Percentiles rank a stretch among this genome's conserved stretches.
Evolutionary conservation across 2,329 filamentous ascomycete genomes (phyloP).

Genomic region (Dactylellina sp.): DNA sequence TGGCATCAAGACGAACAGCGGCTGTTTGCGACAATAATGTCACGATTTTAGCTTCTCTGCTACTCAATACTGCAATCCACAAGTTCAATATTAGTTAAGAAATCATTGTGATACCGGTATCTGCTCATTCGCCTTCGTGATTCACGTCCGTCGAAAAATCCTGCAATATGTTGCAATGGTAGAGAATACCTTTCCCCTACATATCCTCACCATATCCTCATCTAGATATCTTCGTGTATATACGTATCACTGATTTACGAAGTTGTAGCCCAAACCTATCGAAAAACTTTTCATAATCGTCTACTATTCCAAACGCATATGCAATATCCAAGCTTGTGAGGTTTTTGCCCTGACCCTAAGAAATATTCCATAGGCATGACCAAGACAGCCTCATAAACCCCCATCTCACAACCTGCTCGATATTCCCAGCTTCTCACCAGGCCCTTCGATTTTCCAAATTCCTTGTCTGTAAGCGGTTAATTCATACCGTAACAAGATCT

Average conservation of each 20-base stretch:
- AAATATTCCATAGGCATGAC: neutral
- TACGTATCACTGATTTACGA: neutral
- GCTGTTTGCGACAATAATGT: neutral
- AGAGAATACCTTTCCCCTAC: neutral
- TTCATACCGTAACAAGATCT: neutral
- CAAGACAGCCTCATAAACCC: no score
- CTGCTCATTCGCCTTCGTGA: neutral
- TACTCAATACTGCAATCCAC: no score
- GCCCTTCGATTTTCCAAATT: neutral
- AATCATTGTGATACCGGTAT: no score
- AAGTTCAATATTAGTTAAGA: no score
- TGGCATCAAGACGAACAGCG: constrained; percentile 2
- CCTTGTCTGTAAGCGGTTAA: neutral
- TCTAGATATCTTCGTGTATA: neutral
- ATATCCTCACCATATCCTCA: neutral
- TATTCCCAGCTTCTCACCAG: neutral
- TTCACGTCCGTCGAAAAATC: constrained; percentile 1
- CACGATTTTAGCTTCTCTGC: no score
- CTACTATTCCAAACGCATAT: constrained; percentile 3
- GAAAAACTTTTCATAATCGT: constrained; percentile 4
- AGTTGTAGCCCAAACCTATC: neutral
- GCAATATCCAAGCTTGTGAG: neutral
- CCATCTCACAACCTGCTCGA: neutral
- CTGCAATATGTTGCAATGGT: neutral
- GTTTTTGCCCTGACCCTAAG: neutral